Evolutionary conservation across 345 rosid genomes (phyloP), one percentile per base, ranked within the genome.

Genomic region (Gossypium stocksii): DNA sequence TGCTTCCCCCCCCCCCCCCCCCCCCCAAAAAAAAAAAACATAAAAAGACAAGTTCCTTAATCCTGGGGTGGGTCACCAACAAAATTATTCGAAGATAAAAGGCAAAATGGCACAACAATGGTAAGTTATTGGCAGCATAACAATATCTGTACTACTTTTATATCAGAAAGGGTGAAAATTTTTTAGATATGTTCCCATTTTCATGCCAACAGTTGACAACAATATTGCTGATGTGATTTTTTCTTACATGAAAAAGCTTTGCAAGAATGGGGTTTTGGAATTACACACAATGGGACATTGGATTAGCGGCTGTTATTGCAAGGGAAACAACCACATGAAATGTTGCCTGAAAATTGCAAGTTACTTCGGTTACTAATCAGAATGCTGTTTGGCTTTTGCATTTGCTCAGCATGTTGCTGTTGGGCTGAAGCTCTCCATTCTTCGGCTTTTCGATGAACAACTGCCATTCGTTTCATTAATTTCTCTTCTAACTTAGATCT

Each of bases 401-500:
- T 81, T 71, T 94, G 97, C 74, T 88, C 89, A 0, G 75, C 25
- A 58, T 94, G 98, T 57, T 91, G 91, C 16, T 86, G 83, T 66
- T 76, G 79, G 3, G 97, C 95, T 27, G 87, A 83, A 17, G 85
- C 84, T 82, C 93, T 83, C 97, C 90, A 88, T 49, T 94, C 97
- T 80, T 92, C 92, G 0, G 97, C 97, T 77, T 83, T 89, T 76
- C 88, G 78, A 43, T 87, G 92, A 57, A 91, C 98, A 22, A 62
- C 44, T 11, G 87, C 84, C 95, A 90, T 92, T 76, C 95, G 88
- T 83, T 86, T 92, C 98, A 94, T 90, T 77, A 92, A 44, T 82
- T 94, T 90, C 79, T 92, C 95, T 72, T 94, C 98, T 4, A 89
- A 69, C 74, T 85, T 87, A 34, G 98, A 88, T 80, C 94, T 92